phyloP scores from a whole-genome alignment of 2,329 filamentous ascomycete species.

The Fusarium sp. region DNA sequence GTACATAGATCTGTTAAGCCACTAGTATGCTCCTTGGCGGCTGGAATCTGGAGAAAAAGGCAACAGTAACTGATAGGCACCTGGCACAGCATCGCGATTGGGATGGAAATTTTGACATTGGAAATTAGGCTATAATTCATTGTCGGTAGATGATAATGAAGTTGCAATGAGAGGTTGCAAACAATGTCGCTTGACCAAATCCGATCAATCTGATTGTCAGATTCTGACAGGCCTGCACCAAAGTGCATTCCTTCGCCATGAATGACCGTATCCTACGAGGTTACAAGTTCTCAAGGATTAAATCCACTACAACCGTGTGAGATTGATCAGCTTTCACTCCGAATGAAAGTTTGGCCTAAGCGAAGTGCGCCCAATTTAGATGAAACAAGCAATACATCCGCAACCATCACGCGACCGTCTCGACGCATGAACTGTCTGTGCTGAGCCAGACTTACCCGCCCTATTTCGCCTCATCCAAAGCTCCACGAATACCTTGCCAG shows the following conservation, averaged over 20 bases:
- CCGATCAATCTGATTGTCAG: neutral
- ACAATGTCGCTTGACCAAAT: neutral
- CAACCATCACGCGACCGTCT: neutral
- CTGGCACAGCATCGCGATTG: accelerated
- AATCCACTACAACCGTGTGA: neutral
- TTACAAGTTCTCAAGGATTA: neutral
- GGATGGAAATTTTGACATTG: too few species aligned
- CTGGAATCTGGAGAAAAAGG: accelerated
- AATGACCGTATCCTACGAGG: neutral
- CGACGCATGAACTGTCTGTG: neutral
- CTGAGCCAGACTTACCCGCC: neutral
- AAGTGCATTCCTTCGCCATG: neutral
- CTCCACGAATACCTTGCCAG: neutral
- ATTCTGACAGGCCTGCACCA: too few species aligned
- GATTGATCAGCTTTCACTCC: neutral
- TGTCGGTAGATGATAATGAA: accelerated
- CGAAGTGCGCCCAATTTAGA: neutral
- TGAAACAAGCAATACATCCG: conserved; percentile 4
- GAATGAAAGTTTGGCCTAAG: neutral
- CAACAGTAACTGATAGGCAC: too few species aligned
- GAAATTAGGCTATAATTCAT: accelerated
- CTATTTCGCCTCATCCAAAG: neutral
- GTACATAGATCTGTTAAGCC: accelerated
- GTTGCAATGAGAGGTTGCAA: neutral
- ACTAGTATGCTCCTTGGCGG: neutral